Evolutionary conservation across 331 rosid species (phyloP), one percentile per base, ranked within the genome.

Genomic region (Malus hybrid): DNA sequence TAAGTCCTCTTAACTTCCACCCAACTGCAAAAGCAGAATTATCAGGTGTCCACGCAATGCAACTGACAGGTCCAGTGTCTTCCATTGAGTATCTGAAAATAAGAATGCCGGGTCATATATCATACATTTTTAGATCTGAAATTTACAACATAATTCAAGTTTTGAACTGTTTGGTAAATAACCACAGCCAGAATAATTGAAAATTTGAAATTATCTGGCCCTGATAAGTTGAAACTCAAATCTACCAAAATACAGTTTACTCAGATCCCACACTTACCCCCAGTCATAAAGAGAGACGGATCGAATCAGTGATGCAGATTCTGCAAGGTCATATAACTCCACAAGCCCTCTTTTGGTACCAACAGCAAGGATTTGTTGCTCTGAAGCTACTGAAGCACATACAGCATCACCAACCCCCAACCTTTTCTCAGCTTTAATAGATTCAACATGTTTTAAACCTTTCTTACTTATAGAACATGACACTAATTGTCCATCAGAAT

Each of bases 1-100:
- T 81, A 75, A 94, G 96, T 65, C 99, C 97, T 85, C 99, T 90
- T 71, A 86, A 86, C 78, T 88, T 94, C 97, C 99, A 94, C 76
- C 99, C 99, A 75, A 94, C 97, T 36, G 96, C 97, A 90, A 94
- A 94, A 80, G 96, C 95, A 70, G 99, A 87, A 82, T 94, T 88
- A 85, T 94, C 99, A 60, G 99, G 97, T 46, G 99, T 94, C 99
- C 99, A 92, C 18, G 90, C 86, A 86, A 94, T 90, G 86, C 92
- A 92, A 83, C 90, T 85, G 71, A 94, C 99, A 79, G 91, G 80
- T 52, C 99, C 99, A 70, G 97, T 92, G 74, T 94, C 99, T 67
- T 94, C 99, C 89, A 86, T 77, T 66, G 99, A 89, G 74, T 92
- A 90, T 85, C 99, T 92, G 97, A 85, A 87, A 52, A 79, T 63